A percentile compares a stretch with the other conserved stretches of the same genome.
Evolutionary conservation across 2,329 filamentous ascomycete genomes (phyloP).

Genomic region (Aureobasidium melanogenum): DNA sequence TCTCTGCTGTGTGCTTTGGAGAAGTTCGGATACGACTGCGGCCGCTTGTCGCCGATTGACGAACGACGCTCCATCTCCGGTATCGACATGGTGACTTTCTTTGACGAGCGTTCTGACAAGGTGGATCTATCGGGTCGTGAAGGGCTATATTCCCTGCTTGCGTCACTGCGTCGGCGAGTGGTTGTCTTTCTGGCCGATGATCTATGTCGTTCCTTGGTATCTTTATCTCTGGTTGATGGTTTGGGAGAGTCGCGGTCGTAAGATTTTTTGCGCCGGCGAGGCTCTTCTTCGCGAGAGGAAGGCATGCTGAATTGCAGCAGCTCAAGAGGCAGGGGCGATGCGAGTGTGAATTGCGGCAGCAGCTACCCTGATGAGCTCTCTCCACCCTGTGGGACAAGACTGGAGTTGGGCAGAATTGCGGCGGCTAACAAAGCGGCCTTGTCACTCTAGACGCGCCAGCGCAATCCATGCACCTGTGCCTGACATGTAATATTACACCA

Average conservation of each 20-base stretch:
- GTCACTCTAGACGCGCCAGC: slow-evolving; percentile 8
- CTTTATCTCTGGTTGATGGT: slow-evolving; percentile 15
- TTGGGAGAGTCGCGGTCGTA: slow-evolving; percentile 25
- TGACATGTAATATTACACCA: slow-evolving; percentile 5
- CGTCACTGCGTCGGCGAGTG: slow-evolving; percentile 16
- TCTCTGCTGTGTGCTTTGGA: slow-evolving; percentile 92
- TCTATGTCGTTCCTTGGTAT: slow-evolving; percentile 19
- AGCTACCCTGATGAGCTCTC: background rate
- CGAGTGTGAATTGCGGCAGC: background rate
- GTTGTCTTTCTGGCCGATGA: slow-evolving; percentile 14
- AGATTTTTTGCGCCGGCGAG: slow-evolving; percentile 31
- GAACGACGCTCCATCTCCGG: slow-evolving; percentile 40
- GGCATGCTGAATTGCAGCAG: background rate
- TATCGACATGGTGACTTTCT: slow-evolving; percentile 30
- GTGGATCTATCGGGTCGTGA: slow-evolving; percentile 14
- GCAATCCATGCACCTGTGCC: slow-evolving; percentile 3
- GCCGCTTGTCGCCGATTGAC: slow-evolving; percentile 27
- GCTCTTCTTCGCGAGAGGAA: slow-evolving; percentile 11
- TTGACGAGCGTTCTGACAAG: slow-evolving; percentile 14
- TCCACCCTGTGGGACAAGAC: background rate
- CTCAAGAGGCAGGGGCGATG: background rate
- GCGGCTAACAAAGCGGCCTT: background rate
- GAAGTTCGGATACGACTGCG: slow-evolving; percentile 67
- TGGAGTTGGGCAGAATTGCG: slow-evolving; percentile 3
- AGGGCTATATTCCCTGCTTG: slow-evolving; percentile 15